Conservation (phyloP, 306 rosid species). For the Styphnolobium japonicum region DNA sequence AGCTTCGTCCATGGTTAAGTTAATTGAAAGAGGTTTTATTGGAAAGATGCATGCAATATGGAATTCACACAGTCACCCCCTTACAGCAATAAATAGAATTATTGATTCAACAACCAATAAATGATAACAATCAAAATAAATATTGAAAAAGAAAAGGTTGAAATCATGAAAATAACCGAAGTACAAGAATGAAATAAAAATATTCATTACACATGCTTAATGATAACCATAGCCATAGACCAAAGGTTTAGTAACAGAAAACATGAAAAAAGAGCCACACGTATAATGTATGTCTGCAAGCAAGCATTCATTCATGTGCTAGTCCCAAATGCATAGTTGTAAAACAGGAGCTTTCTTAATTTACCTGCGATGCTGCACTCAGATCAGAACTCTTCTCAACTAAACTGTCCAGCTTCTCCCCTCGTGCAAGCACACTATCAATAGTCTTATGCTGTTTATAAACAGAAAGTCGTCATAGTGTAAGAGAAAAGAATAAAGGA, state of each 20-base stretch:
- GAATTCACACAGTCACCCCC: neutral
- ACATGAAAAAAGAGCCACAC: neutral
- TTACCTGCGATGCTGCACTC: conserved; percentile 96
- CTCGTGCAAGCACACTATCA: conserved; percentile 96
- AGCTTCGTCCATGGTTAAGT: neutral
- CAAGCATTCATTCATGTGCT: neutral
- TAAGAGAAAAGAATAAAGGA: conserved; percentile 7
- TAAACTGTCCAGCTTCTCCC: conserved; percentile 95
- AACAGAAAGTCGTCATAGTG: conserved; percentile 16
- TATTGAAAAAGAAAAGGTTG: neutral
- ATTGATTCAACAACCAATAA: neutral
- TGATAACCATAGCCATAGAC: neutral
- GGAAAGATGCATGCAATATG: neutral
- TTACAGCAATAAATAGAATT: neutral
- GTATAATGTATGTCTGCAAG: neutral
- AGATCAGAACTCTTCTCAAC: conserved; percentile 99
- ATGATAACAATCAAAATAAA: neutral
- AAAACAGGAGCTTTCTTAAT: neutral
- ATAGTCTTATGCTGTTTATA: conserved; percentile 86
- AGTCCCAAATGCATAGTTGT: conserved; percentile 4
- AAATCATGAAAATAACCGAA: neutral
- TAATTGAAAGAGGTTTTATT: neutral
- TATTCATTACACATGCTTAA: neutral
- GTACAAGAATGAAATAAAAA: neutral
- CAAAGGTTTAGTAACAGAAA: neutral